Conservation (phyloP, 169 alveolate genomes). For the Babesia divergens region DNA sequence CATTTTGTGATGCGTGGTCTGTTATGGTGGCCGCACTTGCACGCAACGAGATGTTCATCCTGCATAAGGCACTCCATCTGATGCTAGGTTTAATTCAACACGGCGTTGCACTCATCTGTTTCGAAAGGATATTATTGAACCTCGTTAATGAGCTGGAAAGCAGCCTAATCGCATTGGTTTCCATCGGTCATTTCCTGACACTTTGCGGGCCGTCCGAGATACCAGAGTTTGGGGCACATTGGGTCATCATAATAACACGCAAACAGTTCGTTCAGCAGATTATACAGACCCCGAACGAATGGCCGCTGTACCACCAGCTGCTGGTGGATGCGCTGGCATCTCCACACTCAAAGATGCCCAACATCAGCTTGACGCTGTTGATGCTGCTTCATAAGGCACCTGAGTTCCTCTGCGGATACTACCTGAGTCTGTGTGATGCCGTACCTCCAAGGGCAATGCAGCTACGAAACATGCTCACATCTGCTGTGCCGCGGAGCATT, state of each 20-base stretch:
- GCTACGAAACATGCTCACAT: constrained; percentile 91
- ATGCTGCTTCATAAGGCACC: constrained; percentile 92
- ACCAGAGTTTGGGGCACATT: constrained; percentile 89
- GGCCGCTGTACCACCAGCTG: constrained; percentile 77
- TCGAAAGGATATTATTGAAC: constrained; percentile 38
- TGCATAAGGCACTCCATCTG: constrained; percentile 60
- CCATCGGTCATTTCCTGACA: constrained; percentile 51
- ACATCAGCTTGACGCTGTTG: constrained; percentile 81
- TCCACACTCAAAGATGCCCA: constrained; percentile 60
- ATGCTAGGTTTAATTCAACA: constrained; percentile 44
- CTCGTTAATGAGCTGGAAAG: constrained; percentile 33
- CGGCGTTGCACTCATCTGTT: constrained; percentile 24
- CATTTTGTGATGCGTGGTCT: constrained; percentile 40
- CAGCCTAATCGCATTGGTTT: constrained; percentile 18
- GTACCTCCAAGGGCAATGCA: constrained; percentile 89
- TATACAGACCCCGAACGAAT: constrained; percentile 75
- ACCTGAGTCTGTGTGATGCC: constrained; percentile 87
- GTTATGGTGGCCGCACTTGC: constrained; percentile 41
- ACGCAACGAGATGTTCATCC: constrained; percentile 43
- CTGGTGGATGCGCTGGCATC: constrained; percentile 71
- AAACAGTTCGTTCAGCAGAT: constrained; percentile 85
- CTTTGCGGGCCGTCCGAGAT: constrained; percentile 56
- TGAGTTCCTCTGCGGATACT: constrained; percentile 93
- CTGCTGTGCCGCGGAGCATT: constrained; percentile 91
- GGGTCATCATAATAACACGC: constrained; percentile 89